A percentile compares a stretch with the other conserved stretches of the same genome.
Conservation (phyloP, 2,329 filamentous ascomycete genomes). For the Xylariaceae sp. region DNA sequence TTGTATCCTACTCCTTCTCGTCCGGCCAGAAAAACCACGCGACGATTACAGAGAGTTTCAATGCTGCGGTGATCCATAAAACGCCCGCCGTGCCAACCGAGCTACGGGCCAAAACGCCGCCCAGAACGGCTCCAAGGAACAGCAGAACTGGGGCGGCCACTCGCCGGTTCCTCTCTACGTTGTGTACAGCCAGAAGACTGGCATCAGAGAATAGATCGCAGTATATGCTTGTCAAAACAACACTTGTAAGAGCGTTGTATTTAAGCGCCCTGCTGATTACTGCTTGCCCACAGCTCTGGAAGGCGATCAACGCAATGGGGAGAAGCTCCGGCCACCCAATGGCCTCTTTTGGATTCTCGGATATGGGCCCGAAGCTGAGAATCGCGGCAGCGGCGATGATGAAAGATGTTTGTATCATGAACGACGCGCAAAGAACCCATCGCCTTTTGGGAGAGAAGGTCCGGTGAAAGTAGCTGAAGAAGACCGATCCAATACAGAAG, state of each 20-base stretch:
- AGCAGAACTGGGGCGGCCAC: constrained; percentile 47
- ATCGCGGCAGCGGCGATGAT: constrained; percentile 51
- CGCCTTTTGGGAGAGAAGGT: constrained; percentile 56
- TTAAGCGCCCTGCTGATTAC: constrained; percentile 68
- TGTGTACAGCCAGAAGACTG: constrained; percentile 41
- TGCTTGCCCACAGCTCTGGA: constrained; percentile 75
- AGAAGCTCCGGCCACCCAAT: constrained; percentile 58
- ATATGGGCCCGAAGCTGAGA: constrained; percentile 44
- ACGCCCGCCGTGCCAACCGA: constrained; percentile 47
- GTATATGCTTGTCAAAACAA: constrained; percentile 77
- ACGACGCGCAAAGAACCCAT: constrained; percentile 62
- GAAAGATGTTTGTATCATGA: constrained; percentile 48
- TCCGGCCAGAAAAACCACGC: constrained; percentile 60
- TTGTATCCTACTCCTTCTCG: constrained; percentile 27
- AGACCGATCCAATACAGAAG: constrained; percentile 70
- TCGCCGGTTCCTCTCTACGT: constrained; percentile 49
- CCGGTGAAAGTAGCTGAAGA: constrained; percentile 67
- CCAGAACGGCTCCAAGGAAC: constrained; percentile 46
- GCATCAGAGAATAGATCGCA: constrained; percentile 72
- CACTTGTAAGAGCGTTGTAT: constrained; percentile 68
- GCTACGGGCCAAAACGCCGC: constrained; percentile 48
- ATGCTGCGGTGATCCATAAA: constrained; percentile 54
- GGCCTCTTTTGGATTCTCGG: constrained; percentile 37
- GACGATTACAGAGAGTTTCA: constrained; percentile 55
- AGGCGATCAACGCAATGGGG: constrained; percentile 66